phyloP scores from a whole-genome alignment of 225 moss, liverwort and hornwort species.

The Takakia lepidozioides region DNA sequence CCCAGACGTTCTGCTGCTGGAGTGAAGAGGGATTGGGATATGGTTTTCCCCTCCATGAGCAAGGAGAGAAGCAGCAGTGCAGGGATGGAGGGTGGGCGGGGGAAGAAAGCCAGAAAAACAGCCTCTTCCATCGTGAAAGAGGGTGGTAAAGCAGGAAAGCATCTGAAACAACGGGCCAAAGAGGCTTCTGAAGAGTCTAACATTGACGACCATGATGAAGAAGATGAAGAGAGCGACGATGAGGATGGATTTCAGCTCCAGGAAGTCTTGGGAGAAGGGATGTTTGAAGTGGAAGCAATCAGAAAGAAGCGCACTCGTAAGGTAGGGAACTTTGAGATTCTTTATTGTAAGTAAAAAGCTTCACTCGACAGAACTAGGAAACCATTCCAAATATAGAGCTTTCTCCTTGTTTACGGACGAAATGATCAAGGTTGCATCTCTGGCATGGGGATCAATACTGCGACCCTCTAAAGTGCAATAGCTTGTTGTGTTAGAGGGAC shows the following conservation, averaged over 20 bases:
- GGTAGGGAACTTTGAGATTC: too few species aligned
- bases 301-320: slow-evolving; percentile 54
- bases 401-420: too few species aligned
- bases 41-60: slow-evolving; percentile 22
- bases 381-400: too few species aligned
- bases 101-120: slow-evolving; percentile 4
- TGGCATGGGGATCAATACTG: too few species aligned
- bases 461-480: too few species aligned
- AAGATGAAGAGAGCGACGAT: slow-evolving; percentile 22
- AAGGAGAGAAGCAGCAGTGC: slow-evolving; percentile 17
- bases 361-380: too few species aligned
- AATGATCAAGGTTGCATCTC: too few species aligned
- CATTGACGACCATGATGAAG: slow-evolving; percentile 33
- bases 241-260: slow-evolving; percentile 34
- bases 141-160: slow-evolving; percentile 12
- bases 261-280: slow-evolving; percentile 57
- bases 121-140: too few species aligned
- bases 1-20: slow-evolving; percentile 16
- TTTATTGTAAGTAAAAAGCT: too few species aligned
- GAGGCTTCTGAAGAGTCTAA: slow-evolving; percentile 39
- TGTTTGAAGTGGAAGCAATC: slow-evolving; percentile 59
- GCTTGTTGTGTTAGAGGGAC: too few species aligned
- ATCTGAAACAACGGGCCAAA: slow-evolving; percentile 9
- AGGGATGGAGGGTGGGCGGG: too few species aligned
- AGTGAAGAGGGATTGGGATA: slow-evolving; percentile 18